Conservation (phyloP, 495 filamentous ascomycete genomes). For the Penicillium nucicola region DNA sequence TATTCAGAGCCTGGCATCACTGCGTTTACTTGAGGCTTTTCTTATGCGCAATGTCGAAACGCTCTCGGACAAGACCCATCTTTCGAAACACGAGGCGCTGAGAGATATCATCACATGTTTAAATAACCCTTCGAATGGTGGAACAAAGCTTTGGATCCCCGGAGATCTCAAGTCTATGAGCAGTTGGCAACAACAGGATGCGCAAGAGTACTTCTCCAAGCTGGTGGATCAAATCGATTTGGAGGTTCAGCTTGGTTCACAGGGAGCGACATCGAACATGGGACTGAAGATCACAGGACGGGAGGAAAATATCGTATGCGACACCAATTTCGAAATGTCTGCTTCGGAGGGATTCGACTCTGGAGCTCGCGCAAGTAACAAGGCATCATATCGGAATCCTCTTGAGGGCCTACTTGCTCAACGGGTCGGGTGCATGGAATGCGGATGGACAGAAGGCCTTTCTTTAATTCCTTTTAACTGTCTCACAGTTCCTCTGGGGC, state of each 20-base stretch:
- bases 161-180: slow-evolving; percentile 78
- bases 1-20: slow-evolving; percentile 78
- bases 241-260: slow-evolving; percentile 56
- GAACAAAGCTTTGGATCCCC: slow-evolving; percentile 73
- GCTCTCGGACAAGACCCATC: slow-evolving; percentile 29
- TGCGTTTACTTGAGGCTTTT: slow-evolving; percentile 57
- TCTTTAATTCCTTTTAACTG: slow-evolving; percentile 92
- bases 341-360: not conserved
- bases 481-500: slow-evolving; percentile 76
- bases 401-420: slow-evolving; percentile 88
- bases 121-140: slow-evolving; percentile 63
- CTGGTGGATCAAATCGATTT: slow-evolving; percentile 83
- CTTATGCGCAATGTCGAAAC: slow-evolving; percentile 45
- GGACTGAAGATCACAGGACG: slow-evolving; percentile 43
- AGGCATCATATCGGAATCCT: slow-evolving; percentile 52
- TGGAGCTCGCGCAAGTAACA: not conserved
- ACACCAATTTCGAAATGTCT: slow-evolving; percentile 3
- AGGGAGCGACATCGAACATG: slow-evolving; percentile 36
- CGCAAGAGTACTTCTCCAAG: slow-evolving; percentile 95
- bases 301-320: slow-evolving; percentile 37
- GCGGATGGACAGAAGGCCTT: slow-evolving; percentile 82
- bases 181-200: slow-evolving; percentile 95
- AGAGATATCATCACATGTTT: slow-evolving; percentile 62
- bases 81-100: slow-evolving; percentile 56
- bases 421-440: slow-evolving; percentile 81